These are phyloP conservation scores for Arthrobotrys sinensis DNA, from an alignment of 2,329 filamentous ascomycete species.

Conservation along the genomic window DNA sequence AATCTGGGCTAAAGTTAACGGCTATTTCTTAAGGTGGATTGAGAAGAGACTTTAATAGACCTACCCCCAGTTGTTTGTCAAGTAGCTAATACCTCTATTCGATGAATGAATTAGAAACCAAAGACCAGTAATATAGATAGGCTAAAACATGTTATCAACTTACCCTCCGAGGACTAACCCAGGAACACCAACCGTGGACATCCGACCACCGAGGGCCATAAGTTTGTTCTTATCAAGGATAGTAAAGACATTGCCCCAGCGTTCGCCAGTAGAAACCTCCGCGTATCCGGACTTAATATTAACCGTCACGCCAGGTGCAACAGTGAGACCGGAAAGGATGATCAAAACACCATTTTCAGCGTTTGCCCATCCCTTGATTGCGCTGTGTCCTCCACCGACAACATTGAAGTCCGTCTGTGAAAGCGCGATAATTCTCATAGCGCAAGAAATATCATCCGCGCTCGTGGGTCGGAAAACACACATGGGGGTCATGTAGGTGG, in stretches of 20 bases:
- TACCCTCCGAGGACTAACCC: constrained; percentile 51
- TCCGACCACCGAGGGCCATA: constrained; percentile 49
- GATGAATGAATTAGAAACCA: background rate
- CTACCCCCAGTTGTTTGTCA: constrained; percentile 54
- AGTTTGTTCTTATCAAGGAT: constrained; percentile 22
- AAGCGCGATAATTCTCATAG: constrained; percentile 31
- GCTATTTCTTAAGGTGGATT: background rate
- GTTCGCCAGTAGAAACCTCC: constrained; percentile 29
- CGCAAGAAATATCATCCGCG: constrained; percentile 39
- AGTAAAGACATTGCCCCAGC: constrained; percentile 39
- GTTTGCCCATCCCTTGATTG: constrained; percentile 58
- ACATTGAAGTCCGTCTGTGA: constrained; percentile 37
- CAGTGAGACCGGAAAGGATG: constrained; percentile 25
- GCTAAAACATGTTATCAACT: background rate
- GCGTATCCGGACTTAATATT: constrained; percentile 26
- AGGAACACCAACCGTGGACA: constrained; percentile 50
- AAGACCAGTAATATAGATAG: background rate
- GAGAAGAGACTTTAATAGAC: background rate
- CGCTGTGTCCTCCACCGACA: constrained; percentile 55
- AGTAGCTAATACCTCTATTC: constrained; percentile 50
- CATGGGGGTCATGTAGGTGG: constrained; percentile 38
- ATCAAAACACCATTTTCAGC: constrained; percentile 49
- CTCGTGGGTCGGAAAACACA: constrained; percentile 44
- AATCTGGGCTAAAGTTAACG: constrained; percentile 32
- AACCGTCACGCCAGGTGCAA: no score